Evolutionary conservation across 2,329 filamentous ascomycete species (phyloP).

Genomic region (Microdochium nivale): DNA sequence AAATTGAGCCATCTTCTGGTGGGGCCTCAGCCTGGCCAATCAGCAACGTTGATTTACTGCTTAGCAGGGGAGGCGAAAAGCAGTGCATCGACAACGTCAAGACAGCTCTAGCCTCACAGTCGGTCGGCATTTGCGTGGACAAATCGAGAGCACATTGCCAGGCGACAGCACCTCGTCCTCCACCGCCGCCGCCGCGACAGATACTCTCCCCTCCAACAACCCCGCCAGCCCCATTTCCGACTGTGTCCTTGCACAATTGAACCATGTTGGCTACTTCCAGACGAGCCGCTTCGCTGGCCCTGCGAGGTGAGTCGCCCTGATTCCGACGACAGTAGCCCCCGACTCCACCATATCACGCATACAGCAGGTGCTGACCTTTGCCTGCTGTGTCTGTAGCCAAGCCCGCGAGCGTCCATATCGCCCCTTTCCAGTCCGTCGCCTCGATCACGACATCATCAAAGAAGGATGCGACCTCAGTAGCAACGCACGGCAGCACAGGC

Average conservation of each 20-base stretch:
- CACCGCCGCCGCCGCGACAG: neutral
- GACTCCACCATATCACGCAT: neutral
- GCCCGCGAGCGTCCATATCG: slow-evolving; percentile 53
- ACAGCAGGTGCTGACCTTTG: slow-evolving; percentile 15
- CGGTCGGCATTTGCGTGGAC: neutral
- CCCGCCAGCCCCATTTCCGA: neutral
- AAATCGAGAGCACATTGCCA: neutral
- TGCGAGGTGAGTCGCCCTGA: slow-evolving; percentile 26
- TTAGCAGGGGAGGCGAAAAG: slow-evolving; percentile 9
- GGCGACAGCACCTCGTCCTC: neutral
- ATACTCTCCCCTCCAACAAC: neutral
- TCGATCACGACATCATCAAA: slow-evolving; percentile 58
- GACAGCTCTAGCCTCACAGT: neutral
- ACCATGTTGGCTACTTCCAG: slow-evolving; percentile 30
- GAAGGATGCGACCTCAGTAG: slow-evolving; percentile 50
- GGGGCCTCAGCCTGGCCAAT: slow-evolving; percentile 3
- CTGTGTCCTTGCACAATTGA: neutral
- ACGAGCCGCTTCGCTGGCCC: slow-evolving; percentile 29
- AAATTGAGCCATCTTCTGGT: neutral
- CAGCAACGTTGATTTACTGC: slow-evolving; percentile 4
- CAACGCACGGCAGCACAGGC: slow-evolving; percentile 46
- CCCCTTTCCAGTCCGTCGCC: slow-evolving; percentile 54
- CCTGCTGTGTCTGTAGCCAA: slow-evolving; percentile 41
- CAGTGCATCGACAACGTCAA: slow-evolving; percentile 10
- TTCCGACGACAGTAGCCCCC: neutral